These are phyloP conservation scores for Wallacemonas collosoma DNA, from an alignment of 208 protist genomes.

Conservation along the genomic window DNA sequence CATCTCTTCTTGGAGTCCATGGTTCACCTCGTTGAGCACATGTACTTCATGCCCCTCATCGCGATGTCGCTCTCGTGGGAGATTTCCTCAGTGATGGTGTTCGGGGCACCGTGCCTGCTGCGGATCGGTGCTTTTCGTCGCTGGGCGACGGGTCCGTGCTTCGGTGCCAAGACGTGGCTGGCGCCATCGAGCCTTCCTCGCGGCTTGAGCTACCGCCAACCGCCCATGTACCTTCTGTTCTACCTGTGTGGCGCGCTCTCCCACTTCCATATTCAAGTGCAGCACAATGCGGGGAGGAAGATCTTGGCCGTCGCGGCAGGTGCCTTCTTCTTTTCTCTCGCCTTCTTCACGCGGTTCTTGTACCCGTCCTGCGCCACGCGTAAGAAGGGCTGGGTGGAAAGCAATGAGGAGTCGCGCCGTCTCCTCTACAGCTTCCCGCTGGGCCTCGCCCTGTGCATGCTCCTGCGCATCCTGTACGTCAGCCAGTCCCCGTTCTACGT, in stretches of 20 bases:
- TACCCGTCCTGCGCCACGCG: conserved; percentile 47
- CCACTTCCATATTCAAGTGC: conserved; percentile 64
- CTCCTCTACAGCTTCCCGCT: conserved; percentile 61
- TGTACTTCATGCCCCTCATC: conserved; percentile 83
- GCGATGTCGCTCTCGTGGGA: conserved; percentile 83
- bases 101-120: conserved; percentile 52
- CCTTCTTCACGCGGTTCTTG: conserved; percentile 48
- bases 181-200: conserved; percentile 35
- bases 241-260: conserved; percentile 55
- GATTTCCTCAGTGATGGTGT: conserved; percentile 33
- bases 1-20: conserved; percentile 66
- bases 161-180: conserved; percentile 37
- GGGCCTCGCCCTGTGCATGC: conserved; percentile 69
- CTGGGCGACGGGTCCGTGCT: conserved; percentile 44
- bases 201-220: conserved; percentile 31
- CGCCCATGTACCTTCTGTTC: conserved; percentile 79
- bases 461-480: conserved; percentile 66
- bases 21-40: conserved; percentile 67
- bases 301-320: conserved; percentile 46
- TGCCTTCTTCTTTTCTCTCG: conserved; percentile 57
- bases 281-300: conserved; percentile 35
- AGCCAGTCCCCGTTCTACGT: conserved; percentile 60
- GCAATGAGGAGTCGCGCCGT: conserved; percentile 59
- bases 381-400: conserved; percentile 19
- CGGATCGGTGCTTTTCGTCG: conserved; percentile 45